Percentiles rank a stretch among this genome's conserved stretches.
phyloP scores from a whole-genome alignment of 2,329 filamentous ascomycete species.

The Botryotinia calthae region DNA sequence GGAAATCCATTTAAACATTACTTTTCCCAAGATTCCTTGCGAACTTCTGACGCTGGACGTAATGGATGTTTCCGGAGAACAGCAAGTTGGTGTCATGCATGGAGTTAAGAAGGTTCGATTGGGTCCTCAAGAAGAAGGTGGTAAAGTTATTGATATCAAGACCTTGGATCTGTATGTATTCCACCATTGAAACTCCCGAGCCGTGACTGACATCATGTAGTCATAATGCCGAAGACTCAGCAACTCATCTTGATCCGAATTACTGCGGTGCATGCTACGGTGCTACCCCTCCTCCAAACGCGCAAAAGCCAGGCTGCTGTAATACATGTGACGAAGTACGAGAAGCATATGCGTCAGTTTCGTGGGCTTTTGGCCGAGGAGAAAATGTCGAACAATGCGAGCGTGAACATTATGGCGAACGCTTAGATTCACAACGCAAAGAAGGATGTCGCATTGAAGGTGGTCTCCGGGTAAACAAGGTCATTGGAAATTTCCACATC shows the following conservation, averaged over 20 bases:
- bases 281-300: constrained; percentile 68
- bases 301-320: constrained; percentile 83
- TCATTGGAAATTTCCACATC: constrained; percentile 97
- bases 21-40: constrained; percentile 90
- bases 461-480: constrained; percentile 92
- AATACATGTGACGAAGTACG: constrained; percentile 96
- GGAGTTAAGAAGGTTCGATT: constrained; percentile 90
- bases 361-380: constrained; percentile 92
- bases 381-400: constrained; percentile 93
- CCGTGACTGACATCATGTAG: constrained; percentile 42
- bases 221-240: constrained; percentile 62
- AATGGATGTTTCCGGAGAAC: constrained; percentile 97
- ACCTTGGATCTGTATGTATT: constrained; percentile 59
- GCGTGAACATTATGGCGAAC: constrained; percentile 89
- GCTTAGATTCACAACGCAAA: constrained; percentile 78
- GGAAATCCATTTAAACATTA: constrained; percentile 98
- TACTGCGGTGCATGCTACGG: constrained; percentile 97
- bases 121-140: constrained; percentile 68
- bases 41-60: constrained; percentile 95
- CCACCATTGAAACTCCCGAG: constrained; percentile 23
- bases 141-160: constrained; percentile 68
- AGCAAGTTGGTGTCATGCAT: constrained; percentile 90
- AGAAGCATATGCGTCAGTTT: constrained; percentile 84
- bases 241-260: constrained; percentile 77
- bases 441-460: constrained; percentile 96